Conservation (phyloP, 352 stramenopile genomes). For the Thalassiosira exigua region DNA sequence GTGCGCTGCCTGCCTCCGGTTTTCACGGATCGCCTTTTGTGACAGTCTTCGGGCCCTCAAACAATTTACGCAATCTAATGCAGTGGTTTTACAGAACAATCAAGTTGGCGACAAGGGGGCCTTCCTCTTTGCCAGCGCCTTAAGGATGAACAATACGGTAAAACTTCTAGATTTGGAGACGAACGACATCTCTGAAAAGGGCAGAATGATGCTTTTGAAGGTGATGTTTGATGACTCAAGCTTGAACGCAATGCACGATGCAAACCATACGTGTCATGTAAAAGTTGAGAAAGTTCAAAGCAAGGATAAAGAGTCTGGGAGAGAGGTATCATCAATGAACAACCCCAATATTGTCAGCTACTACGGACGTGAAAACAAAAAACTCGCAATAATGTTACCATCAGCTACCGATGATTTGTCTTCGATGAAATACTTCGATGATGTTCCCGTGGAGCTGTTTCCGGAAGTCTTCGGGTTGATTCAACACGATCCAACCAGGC, state of each 20-base stretch:
- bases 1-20: neutral
- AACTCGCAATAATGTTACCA: constrained; percentile 12
- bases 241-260: constrained; percentile 29
- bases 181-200: constrained; percentile 15
- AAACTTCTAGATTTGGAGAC: constrained; percentile 6
- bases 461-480: constrained; percentile 19
- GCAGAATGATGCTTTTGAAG: constrained; percentile 7
- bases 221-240: constrained; percentile 14
- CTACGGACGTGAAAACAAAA: constrained; percentile 5
- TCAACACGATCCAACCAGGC: constrained; percentile 4
- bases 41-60: too few relatives aligned
- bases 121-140: constrained; percentile 22
- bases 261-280: constrained; percentile 23
- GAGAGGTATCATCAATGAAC: constrained; percentile 8
- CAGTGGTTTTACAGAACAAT: constrained; percentile 10
- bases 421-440: constrained; percentile 9
- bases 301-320: neutral
- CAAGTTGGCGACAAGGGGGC: constrained; percentile 17
- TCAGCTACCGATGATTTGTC: neutral
- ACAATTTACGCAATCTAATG: neutral
- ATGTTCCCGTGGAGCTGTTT: constrained; percentile 18
- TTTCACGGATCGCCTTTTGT: neutral
- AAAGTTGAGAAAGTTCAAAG: neutral
- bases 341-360: constrained; percentile 2
- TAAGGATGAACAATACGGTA: constrained; percentile 23